Percentiles rank a stretch among this genome's conserved stretches.
phyloP scores from a whole-genome alignment of 371 early-diverging fungal genomes.

The Fennellomyces sp. region DNA sequence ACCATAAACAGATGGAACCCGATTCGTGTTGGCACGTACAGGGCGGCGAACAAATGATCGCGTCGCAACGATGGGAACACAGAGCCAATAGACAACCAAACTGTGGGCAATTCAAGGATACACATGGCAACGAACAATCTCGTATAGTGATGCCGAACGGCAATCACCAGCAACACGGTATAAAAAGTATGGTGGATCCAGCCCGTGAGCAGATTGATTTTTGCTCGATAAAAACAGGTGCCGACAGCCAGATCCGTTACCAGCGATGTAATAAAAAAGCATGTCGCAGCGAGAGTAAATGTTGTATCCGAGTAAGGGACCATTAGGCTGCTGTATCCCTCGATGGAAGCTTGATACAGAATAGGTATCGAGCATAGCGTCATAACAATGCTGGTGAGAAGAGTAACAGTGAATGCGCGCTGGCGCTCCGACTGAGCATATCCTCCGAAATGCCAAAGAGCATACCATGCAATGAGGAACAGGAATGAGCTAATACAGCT shows the following conservation, averaged over 20 bases:
- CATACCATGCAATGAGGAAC: slow-evolving; percentile 18
- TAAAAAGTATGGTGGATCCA: slow-evolving; percentile 63
- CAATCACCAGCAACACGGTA: slow-evolving; percentile 25
- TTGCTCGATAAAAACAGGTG: slow-evolving; percentile 40
- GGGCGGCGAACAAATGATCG: slow-evolving; percentile 45
- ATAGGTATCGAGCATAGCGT: slow-evolving; percentile 33
- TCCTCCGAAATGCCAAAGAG: slow-evolving; percentile 8
- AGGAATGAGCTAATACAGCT: slow-evolving; percentile 8
- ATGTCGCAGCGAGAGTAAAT: slow-evolving; percentile 32
- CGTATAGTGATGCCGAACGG: slow-evolving; percentile 20
- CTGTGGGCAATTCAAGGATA: slow-evolving; percentile 41
- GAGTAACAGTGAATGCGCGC: slow-evolving; percentile 35
- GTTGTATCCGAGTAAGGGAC: slow-evolving; percentile 12
- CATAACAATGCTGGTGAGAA: slow-evolving; percentile 37
- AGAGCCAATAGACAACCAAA: slow-evolving; percentile 41
- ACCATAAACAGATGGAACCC: slow-evolving; percentile 45
- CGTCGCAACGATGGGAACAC: slow-evolving; percentile 27
- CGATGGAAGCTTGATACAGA: slow-evolving; percentile 12
- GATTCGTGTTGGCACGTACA: slow-evolving; percentile 40
- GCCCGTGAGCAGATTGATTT: slow-evolving; percentile 54
- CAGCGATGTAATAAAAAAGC: slow-evolving; percentile 48
- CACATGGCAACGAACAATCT: slow-evolving; percentile 41
- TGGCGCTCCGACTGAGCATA: slow-evolving; percentile 29
- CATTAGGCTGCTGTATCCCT: slow-evolving; percentile 14
- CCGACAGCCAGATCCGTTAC: slow-evolving; percentile 52